These are phyloP conservation scores for Cyclotella atomus DNA, from an alignment of 108 stramenopile genomes.

Conservation along the genomic window DNA sequence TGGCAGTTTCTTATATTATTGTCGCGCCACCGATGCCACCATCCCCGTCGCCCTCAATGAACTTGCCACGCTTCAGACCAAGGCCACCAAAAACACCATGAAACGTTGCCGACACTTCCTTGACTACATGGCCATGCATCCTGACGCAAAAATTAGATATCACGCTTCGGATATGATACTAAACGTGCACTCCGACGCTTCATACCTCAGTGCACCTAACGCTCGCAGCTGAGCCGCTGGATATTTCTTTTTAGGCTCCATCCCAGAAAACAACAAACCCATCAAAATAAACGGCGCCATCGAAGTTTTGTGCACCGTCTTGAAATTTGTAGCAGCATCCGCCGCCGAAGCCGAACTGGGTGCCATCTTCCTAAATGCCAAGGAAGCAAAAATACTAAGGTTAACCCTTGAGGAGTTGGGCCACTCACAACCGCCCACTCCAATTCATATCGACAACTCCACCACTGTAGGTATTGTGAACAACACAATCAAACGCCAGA, in stretches of 20 bases:
- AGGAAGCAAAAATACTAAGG: conserved; percentile 38
- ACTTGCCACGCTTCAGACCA: conserved; percentile 41
- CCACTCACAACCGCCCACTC: conserved; percentile 57
- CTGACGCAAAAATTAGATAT: conserved; percentile 44
- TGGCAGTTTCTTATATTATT: conserved; percentile 7
- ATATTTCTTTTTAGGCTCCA: conserved; percentile 26
- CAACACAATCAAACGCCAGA: conserved; percentile 51
- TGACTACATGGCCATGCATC: conserved; percentile 53
- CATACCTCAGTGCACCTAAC: conserved; percentile 41
- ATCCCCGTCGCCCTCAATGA: conserved; percentile 51
- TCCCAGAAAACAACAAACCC: conserved; percentile 10
- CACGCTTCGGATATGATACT: conserved; percentile 49
- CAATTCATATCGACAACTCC: conserved; percentile 45
- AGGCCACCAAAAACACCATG: conserved; percentile 20
- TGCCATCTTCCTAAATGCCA: conserved; percentile 43
- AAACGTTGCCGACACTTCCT: conserved; percentile 17
- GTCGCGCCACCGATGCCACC: conserved; percentile 1
- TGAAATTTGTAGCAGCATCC: conserved; percentile 40
- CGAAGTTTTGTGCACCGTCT: conserved; percentile 23
- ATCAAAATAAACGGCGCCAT: conserved; percentile 33
- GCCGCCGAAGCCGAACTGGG: conserved; percentile 59
- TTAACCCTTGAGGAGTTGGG: conserved; percentile 38
- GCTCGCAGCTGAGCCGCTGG: conserved; percentile 46
- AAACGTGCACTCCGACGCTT: conserved; percentile 10
- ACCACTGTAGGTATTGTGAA: conserved; percentile 55